A percentile compares a stretch with the other conserved stretches of the same genome.
Conservation (phyloP, 805 yeast species). For the Saccharomyces jurei region DNA sequence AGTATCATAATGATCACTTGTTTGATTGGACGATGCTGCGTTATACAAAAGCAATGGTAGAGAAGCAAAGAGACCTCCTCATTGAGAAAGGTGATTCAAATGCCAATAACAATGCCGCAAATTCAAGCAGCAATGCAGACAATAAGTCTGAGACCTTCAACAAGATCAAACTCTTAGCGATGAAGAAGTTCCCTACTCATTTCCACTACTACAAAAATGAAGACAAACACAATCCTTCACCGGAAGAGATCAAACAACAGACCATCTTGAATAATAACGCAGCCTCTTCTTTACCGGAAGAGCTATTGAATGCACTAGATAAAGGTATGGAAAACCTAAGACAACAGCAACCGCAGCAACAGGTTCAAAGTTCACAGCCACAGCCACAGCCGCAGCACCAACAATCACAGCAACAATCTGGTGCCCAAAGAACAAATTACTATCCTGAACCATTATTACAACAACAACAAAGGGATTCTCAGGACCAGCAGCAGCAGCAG, state of each 20-base stretch:
- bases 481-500: slow-evolving; percentile 19
- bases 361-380: neutral
- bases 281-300: slow-evolving; percentile 22
- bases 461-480: slow-evolving; percentile 11
- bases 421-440: slow-evolving; percentile 4
- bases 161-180: slow-evolving; percentile 27
- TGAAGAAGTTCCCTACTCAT: slow-evolving; percentile 30
- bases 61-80: slow-evolving; percentile 21
- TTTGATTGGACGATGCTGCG: slow-evolving; percentile 87
- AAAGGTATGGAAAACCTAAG: slow-evolving; percentile 25
- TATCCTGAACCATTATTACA: slow-evolving; percentile 10
- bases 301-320: slow-evolving; percentile 23
- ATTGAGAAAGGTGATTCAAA: slow-evolving; percentile 3
- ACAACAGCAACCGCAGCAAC: slow-evolving; percentile 15
- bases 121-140: slow-evolving; percentile 1
- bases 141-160: slow-evolving; percentile 25
- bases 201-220: slow-evolving; percentile 29
- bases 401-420: slow-evolving; percentile 3
- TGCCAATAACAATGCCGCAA: slow-evolving; percentile 4
- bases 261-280: slow-evolving; percentile 22
- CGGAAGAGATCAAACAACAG: slow-evolving; percentile 28
- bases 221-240: slow-evolving; percentile 26
- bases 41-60: slow-evolving; percentile 32
- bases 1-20: slow-evolving; percentile 86
- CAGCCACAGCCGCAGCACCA: slow-evolving; percentile 1